Conservation (phyloP, 176 grass and related monocot genomes). For the Thalia dealbata region DNA sequence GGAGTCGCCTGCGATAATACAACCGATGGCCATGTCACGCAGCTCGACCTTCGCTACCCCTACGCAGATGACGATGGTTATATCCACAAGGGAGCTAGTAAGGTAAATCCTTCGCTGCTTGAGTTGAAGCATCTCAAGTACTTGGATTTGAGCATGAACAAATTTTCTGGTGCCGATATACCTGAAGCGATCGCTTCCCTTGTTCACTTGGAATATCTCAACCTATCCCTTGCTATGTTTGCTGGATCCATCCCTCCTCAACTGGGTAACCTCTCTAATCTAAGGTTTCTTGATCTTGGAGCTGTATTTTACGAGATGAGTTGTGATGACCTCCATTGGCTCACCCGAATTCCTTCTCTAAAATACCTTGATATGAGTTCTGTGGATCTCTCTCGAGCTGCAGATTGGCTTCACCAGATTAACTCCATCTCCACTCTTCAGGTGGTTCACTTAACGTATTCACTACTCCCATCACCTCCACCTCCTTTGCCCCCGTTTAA, state of each 20-base stretch:
- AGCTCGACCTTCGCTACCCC: conserved; percentile 18
- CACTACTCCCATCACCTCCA: conserved; percentile 4
- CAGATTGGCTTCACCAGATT: background rate
- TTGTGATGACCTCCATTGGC: background rate
- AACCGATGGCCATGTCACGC: conserved; percentile 11
- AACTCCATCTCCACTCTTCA: background rate
- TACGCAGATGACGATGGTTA: background rate
- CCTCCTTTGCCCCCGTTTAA: background rate
- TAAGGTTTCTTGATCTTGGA: conserved; percentile 18
- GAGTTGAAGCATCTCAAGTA: conserved; percentile 9
- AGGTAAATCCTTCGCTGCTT: conserved; percentile 10
- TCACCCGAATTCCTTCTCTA: background rate
- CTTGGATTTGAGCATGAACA: conserved; percentile 23
- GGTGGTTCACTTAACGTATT: background rate
- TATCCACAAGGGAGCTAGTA: background rate
- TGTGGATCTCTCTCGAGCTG: background rate
- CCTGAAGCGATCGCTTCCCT: conserved; percentile 18
- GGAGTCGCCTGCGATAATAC: conserved; percentile 19
- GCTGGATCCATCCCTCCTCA: conserved; percentile 23
- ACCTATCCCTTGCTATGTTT: conserved; percentile 14
- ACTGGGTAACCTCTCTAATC: conserved; percentile 24
- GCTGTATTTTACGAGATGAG: background rate
- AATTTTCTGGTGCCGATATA: conserved; percentile 15
- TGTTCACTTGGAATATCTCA: conserved; percentile 14
- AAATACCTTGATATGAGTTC: background rate